Evolutionary conservation across 371 early-diverging fungal species (phyloP).

Genomic region (Apophysomyces variabilis): DNA sequence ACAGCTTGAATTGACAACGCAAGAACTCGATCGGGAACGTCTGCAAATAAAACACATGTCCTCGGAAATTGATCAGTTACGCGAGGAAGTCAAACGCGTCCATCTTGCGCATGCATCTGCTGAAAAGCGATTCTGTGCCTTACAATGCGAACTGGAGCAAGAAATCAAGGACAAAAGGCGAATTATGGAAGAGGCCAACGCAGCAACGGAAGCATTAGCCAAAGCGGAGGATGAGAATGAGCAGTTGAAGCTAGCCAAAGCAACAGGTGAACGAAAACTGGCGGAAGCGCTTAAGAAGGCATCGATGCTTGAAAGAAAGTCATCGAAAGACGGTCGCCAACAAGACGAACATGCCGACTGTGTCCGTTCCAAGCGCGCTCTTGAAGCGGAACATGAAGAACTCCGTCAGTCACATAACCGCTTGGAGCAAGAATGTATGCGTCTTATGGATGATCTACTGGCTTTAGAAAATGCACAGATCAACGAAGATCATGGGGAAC

Average conservation of each 20-base stretch:
- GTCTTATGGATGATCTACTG: background rate
- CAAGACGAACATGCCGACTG: conserved; percentile 1
- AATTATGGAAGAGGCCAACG: conserved; percentile 37
- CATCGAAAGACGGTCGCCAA: conserved; percentile 5
- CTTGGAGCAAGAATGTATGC: conserved; percentile 12
- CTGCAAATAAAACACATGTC: conserved; percentile 28
- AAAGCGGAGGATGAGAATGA: conserved; percentile 41
- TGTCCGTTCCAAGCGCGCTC: conserved; percentile 9
- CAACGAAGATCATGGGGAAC: background rate
- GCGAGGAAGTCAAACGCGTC: conserved; percentile 37
- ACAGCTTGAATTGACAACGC: conserved; percentile 45
- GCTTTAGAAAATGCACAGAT: background rate
- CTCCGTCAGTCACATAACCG: conserved; percentile 5
- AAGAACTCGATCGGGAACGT: conserved; percentile 45
- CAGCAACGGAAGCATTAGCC: conserved; percentile 28
- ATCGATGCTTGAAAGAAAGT: background rate
- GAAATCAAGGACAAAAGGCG: conserved; percentile 36
- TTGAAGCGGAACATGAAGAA: background rate
- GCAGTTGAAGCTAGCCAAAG: conserved; percentile 30
- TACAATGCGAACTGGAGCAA: conserved; percentile 30
- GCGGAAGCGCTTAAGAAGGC: conserved; percentile 28
- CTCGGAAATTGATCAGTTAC: conserved; percentile 35
- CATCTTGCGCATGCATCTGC: conserved; percentile 20
- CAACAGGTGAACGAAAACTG: conserved; percentile 38
- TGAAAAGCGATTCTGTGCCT: conserved; percentile 21